Evolutionary conservation across 2,329 filamentous ascomycete species (phyloP).

Genomic region (Pseudogymnoascus sp.): DNA sequence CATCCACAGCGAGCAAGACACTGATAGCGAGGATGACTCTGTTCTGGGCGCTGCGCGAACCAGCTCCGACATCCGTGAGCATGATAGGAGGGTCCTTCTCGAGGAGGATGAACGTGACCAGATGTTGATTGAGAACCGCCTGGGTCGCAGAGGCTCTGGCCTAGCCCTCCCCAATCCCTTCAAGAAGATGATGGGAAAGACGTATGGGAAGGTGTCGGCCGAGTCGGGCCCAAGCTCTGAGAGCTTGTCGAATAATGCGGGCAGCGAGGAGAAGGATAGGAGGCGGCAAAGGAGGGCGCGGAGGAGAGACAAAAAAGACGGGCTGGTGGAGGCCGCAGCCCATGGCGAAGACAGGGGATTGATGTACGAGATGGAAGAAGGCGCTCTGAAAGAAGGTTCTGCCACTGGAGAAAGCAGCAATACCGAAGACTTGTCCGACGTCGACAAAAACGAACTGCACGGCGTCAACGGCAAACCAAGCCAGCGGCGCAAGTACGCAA

Average conservation of each 20-base stretch:
- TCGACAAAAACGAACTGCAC: conserved; percentile 46
- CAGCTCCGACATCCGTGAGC: conserved; percentile 60
- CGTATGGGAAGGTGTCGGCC: conserved; percentile 33
- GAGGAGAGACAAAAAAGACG: conserved; percentile 42
- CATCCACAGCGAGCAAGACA: conserved; percentile 59
- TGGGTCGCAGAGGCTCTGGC: conserved; percentile 31
- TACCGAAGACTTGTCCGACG: conserved; percentile 50
- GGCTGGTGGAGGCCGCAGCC: conserved; percentile 44
- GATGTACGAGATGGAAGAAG: conserved; percentile 89
- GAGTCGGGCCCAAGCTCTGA: conserved; percentile 39
- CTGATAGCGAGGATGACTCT: conserved; percentile 69
- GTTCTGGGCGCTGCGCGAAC: conserved; percentile 58
- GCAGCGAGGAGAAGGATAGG: conserved; percentile 28
- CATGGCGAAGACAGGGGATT: conserved; percentile 65
- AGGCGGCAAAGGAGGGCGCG: conserved; percentile 44
- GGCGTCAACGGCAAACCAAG: conserved; percentile 38
- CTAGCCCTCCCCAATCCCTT: conserved; percentile 31
- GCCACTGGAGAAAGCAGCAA: conserved; percentile 55
- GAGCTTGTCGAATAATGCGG: not conserved
- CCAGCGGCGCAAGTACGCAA: conserved; percentile 46
- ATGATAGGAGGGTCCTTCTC: conserved; percentile 63
- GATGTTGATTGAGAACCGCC: conserved; percentile 45
- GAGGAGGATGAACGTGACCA: conserved; percentile 67
- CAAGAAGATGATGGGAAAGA: conserved; percentile 30
- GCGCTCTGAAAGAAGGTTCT: conserved; percentile 60